Conservation (phyloP, 1,284 basidiomycete species). For the Leccinum pachyderme region DNA sequence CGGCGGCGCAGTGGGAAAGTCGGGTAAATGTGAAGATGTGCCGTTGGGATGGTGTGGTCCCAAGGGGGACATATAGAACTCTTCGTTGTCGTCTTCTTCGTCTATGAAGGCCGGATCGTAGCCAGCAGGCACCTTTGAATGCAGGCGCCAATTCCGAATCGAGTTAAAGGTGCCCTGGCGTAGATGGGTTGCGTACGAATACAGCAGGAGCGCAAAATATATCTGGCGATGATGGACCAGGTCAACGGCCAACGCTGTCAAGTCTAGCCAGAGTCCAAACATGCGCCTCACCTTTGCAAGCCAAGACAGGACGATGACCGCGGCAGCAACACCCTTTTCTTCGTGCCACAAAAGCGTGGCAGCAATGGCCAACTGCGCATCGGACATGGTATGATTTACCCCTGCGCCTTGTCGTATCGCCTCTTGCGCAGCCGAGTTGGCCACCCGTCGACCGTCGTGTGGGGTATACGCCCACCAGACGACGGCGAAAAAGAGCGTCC, state of each 20-base stretch:
- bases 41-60: constrained; percentile 38
- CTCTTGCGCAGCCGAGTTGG: constrained; percentile 84
- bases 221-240: constrained; percentile 51
- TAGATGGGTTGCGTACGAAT: constrained; percentile 93
- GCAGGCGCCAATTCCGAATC: constrained; percentile 62
- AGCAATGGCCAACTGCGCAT: constrained; percentile 62
- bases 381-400: constrained; percentile 52
- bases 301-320: constrained; percentile 84
- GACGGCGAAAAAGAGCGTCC: constrained; percentile 88
- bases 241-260: constrained; percentile 2
- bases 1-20: constrained; percentile 55
- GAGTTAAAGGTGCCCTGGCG: constrained; percentile 88
- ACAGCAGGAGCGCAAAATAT: constrained; percentile 89
- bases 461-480: constrained; percentile 89
- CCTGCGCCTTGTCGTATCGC: constrained; percentile 67
- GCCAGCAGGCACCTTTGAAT: constrained; percentile 26
- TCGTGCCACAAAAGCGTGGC: constrained; percentile 86
- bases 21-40: constrained; percentile 50
- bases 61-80: constrained; percentile 63
- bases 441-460: constrained; percentile 81
- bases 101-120: constrained; percentile 48
- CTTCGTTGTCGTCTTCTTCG: constrained; percentile 60
- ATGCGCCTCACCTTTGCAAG: constrained; percentile 72
- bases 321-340: constrained; percentile 81
- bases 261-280: background rate